Evolutionary conservation across 2,329 filamentous ascomycete genomes (phyloP).

Genomic region (Sphaerulina vaccinii): DNA sequence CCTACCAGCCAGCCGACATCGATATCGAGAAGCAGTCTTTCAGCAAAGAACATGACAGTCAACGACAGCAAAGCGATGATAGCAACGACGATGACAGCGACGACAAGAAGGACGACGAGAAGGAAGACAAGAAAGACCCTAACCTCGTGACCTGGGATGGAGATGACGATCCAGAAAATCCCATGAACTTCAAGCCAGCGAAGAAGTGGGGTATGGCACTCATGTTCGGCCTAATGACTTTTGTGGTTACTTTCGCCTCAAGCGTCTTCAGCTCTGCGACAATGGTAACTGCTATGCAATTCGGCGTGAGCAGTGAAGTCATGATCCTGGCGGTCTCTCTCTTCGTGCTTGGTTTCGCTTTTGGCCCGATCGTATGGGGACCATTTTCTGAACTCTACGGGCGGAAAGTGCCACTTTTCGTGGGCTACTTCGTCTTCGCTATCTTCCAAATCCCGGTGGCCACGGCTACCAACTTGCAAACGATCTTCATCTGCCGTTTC

Average conservation of each 20-base stretch:
- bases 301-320: conserved; percentile 29
- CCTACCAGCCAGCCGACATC: not conserved
- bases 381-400: conserved; percentile 55
- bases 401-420: conserved; percentile 43
- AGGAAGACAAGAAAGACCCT: conserved; percentile 22
- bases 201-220: conserved; percentile 31
- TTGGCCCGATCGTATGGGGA: conserved; percentile 24
- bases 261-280: conserved; percentile 26
- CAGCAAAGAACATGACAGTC: conserved; percentile 1
- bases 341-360: conserved; percentile 29
- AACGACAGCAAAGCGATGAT: conserved; percentile 1
- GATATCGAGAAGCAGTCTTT: conserved; percentile 21
- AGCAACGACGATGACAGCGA: not conserved
- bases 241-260: conserved; percentile 56
- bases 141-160: conserved; percentile 30
- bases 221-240: conserved; percentile 28
- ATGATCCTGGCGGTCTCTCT: conserved; percentile 28
- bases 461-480: conserved; percentile 54
- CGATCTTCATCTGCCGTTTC: conserved; percentile 56
- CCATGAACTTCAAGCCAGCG: conserved; percentile 21
- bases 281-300: conserved; percentile 21
- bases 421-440: conserved; percentile 43
- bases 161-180: conserved; percentile 25
- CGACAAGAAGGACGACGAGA: conserved; percentile 5
- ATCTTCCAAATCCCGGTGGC: conserved; percentile 58